phyloP scores from a whole-genome alignment of 1,139 yeast genomes.

The Kodamaea alishanica region DNA sequence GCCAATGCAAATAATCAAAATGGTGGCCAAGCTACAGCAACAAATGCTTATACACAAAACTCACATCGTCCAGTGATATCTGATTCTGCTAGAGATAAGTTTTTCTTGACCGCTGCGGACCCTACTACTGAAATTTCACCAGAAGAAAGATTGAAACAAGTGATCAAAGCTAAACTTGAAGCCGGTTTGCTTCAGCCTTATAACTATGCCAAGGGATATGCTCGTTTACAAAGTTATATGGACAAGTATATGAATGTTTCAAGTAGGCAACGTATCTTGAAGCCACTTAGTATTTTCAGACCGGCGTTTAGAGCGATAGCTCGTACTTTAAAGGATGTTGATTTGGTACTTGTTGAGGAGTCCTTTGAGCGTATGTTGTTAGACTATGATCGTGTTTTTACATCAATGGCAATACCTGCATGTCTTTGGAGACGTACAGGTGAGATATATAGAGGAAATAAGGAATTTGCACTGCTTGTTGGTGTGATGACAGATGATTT shows the following conservation, averaged over 20 bases:
- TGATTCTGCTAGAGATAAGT: constrained; percentile 86
- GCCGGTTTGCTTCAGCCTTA: constrained; percentile 93
- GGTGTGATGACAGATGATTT: constrained; percentile 91
- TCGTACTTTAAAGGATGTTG: constrained; percentile 84
- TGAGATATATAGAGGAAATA: constrained; percentile 91
- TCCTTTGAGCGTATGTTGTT: constrained; percentile 89
- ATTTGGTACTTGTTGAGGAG: constrained; percentile 88
- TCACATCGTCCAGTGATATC: constrained; percentile 51
- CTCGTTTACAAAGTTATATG: constrained; percentile 85
- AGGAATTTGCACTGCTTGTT: constrained; percentile 92
- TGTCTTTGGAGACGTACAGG: constrained; percentile 98
- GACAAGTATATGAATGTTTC: constrained; percentile 87
- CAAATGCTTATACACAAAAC: constrained; percentile 3
- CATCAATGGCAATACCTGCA: constrained; percentile 97
- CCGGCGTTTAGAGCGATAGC: constrained; percentile 96
- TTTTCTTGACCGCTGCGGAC: constrained; percentile 94
- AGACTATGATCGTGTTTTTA: constrained; percentile 92
- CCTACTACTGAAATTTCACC: constrained; percentile 95
- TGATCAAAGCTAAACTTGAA: constrained; percentile 90
- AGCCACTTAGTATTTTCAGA: constrained; percentile 80
- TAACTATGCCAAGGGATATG: constrained; percentile 92
- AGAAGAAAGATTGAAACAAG: constrained; percentile 89
- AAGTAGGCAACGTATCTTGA: constrained; percentile 81
- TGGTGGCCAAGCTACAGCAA: background rate
- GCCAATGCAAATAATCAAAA: constrained; percentile 1